Evolutionary conservation across 2,329 filamentous ascomycete genomes (phyloP).

Genomic region (Ceratocystis alfenasii): DNA sequence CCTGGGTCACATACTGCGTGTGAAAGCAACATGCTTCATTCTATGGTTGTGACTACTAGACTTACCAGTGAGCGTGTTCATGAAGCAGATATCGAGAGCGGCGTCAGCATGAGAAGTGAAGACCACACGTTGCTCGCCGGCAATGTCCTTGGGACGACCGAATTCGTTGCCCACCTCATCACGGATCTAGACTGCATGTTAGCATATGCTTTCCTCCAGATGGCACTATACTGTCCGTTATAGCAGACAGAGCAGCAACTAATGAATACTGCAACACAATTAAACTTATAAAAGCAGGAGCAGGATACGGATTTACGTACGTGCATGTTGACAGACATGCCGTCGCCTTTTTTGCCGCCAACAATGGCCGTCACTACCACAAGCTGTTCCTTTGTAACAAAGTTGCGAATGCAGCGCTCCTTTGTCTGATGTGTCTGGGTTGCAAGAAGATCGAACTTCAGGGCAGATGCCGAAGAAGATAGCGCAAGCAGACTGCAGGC

Average conservation of each 20-base stretch:
- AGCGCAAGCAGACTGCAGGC: constrained; percentile 48
- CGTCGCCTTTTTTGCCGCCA: constrained; percentile 77
- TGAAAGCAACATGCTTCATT: neutral
- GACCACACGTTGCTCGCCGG: constrained; percentile 80
- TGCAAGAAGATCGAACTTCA: constrained; percentile 88
- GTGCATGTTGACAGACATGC: constrained; percentile 87
- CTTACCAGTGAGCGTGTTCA: constrained; percentile 66
- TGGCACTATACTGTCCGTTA: neutral
- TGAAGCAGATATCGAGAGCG: constrained; percentile 92
- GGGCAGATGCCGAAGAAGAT: constrained; percentile 47
- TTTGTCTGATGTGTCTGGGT: constrained; percentile 47
- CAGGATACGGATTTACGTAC: constrained; percentile 38
- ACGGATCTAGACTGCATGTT: constrained; percentile 54
- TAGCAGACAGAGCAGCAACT: neutral
- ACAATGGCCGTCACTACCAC: constrained; percentile 90
- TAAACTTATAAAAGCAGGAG: neutral
- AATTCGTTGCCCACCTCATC: constrained; percentile 96
- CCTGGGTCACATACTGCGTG: neutral
- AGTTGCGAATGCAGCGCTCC: constrained; percentile 92
- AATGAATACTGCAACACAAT: neutral
- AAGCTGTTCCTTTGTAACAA: constrained; percentile 79
- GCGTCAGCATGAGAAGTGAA: constrained; percentile 89
- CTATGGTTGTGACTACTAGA: neutral
- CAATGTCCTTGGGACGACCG: constrained; percentile 77
- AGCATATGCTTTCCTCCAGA: constrained; percentile 13